phyloP scores from a whole-genome alignment of 2,329 filamentous ascomycete species.

The Neofusicoccum ribis region DNA sequence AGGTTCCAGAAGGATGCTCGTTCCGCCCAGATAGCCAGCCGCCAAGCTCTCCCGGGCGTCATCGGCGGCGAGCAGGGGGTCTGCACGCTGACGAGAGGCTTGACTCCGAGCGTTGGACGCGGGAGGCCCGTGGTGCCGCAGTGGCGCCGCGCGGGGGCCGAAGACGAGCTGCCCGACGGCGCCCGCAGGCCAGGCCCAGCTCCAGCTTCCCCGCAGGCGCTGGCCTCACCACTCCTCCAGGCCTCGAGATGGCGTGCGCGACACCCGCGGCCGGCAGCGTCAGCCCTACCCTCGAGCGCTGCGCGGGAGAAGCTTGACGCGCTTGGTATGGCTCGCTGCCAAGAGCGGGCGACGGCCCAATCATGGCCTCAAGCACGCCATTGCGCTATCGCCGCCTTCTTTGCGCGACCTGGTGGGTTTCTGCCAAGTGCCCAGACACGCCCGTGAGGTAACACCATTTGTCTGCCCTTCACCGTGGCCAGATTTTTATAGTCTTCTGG shows the following conservation, averaged over 20 bases:
- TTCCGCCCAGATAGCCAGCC: not conserved
- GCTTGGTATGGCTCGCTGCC: not conserved
- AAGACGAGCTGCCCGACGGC: not conserved
- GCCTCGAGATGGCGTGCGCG: not conserved
- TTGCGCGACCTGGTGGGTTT: not conserved
- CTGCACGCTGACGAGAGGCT: not conserved
- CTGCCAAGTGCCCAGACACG: slow-evolving; percentile 12
- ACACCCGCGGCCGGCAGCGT: not conserved
- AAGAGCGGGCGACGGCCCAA: not conserved
- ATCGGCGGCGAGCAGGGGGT: not conserved
- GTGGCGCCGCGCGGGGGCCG: not conserved
- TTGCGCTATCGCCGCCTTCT: slow-evolving; percentile 10
- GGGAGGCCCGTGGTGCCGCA: not conserved
- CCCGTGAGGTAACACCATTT: slow-evolving; percentile 1
- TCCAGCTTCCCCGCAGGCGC: not conserved
- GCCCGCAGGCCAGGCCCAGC: not conserved
- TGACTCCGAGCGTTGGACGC: not conserved
- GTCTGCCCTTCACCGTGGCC: not conserved
- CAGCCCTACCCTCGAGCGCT: not conserved
- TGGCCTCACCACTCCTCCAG: not conserved
- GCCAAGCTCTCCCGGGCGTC: slow-evolving; percentile 4
- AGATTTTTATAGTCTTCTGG: not conserved
- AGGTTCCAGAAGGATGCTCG: not conserved
- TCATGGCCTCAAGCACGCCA: slow-evolving; percentile 6
- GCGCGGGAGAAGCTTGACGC: slow-evolving; percentile 3